Base-by-base conservation (phyloP, 1,139 yeast species). In the Yamadazyma atlantica region DNA sequence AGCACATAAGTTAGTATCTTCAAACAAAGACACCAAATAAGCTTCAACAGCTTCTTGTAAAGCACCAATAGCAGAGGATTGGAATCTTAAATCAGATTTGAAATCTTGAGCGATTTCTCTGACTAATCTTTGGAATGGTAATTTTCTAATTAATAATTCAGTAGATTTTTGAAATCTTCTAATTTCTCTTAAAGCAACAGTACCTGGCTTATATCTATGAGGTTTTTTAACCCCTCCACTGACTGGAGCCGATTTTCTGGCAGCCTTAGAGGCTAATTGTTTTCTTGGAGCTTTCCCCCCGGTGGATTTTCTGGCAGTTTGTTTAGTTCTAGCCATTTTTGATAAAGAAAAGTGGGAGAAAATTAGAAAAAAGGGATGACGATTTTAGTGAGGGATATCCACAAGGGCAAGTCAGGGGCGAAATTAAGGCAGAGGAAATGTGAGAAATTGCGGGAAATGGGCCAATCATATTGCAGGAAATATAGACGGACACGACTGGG, bases 231-330 rank as follows among this genome's bases (percentile, higher is more conserved):
- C 77, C 62, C 77, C 76, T 43, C 77, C 77, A 39, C 70, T 58
- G 33, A 68, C 74, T 55, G 77, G 77, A 41, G 77, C 77, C 27
- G 76, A 70, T 55, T 71, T 71, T 66, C 77, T 68, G 43, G 77
- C 77, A 38, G 77, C 77, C 58, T 71, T 71, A 41, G 76, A 71
- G 42, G 77, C 77, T 53, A 71, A 68, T 57, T 71, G 77, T 58
- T 71, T 71, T 70, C 77, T 71, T 55, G 77, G 77, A 35, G 77
- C 77, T 54, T 71, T 71, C 58, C 77, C 77, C 57, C 77, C 77
- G 44, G 77, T 71, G 37, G 76, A 71, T 56, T 71, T 71, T 70
- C 77, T 71, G 43, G 77, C 77, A 42, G 77, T 71, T 64, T 71
- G 77, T 55, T 71, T 71, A 39, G 77, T 71, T 71, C 77, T 71